Evolutionary conservation across 1,284 basidiomycete genomes (phyloP).

Genomic region (Malassezia restricta): DNA sequence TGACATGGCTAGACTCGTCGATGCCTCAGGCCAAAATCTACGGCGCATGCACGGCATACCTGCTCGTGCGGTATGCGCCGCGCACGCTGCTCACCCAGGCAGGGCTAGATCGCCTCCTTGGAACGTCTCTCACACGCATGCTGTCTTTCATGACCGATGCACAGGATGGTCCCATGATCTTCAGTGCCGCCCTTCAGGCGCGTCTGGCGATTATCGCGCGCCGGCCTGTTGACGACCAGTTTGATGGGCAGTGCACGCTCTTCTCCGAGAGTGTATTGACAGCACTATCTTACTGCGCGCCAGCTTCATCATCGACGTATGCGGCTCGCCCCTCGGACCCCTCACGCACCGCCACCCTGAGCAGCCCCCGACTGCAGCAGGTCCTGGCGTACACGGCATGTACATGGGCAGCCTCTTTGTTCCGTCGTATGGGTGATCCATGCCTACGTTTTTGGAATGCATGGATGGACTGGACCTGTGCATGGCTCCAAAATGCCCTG

Average conservation of each 20-base stretch:
- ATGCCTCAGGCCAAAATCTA: neutral
- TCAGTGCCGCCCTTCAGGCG: neutral
- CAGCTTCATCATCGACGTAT: slow-evolving; percentile 5
- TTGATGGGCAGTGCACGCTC: neutral
- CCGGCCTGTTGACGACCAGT: neutral
- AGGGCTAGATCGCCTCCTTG: slow-evolving; percentile 6
- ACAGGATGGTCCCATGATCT: neutral
- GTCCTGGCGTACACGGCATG: slow-evolving; percentile 1
- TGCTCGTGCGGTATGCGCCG: neutral
- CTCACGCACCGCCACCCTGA: neutral
- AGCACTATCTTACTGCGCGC: slow-evolving; percentile 14
- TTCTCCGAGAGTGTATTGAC: slow-evolving; percentile 8
- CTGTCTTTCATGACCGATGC: slow-evolving; percentile 9
- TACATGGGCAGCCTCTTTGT: neutral
- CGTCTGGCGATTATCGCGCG: neutral
- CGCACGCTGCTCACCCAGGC: slow-evolving; percentile 6
- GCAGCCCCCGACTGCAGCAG: slow-evolving; percentile 12
- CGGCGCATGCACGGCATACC: slow-evolving; percentile 2
- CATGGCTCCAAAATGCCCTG: slow-evolving; percentile 7
- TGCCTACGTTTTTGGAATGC: slow-evolving; percentile 13
- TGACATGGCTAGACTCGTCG: slow-evolving; percentile 11
- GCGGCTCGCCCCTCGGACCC: neutral
- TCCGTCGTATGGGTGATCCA: neutral
- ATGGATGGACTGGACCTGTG: slow-evolving; percentile 10
- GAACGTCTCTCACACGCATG: slow-evolving; percentile 1